Evolutionary conservation across 331 rosid genomes (phyloP).

Genomic region (Erythrophleum ivorense): DNA sequence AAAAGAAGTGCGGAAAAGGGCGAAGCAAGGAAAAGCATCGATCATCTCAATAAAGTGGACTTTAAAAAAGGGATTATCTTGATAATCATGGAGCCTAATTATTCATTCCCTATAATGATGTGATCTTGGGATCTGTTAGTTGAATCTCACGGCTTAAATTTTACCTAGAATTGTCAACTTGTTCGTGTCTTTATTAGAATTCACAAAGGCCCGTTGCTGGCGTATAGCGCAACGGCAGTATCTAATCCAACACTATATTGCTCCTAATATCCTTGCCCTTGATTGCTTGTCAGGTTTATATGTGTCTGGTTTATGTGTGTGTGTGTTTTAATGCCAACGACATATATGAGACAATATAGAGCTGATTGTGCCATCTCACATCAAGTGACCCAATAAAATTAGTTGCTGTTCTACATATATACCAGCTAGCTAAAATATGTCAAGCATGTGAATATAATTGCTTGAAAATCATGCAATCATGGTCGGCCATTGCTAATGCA

Average conservation of each 20-base stretch:
- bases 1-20: neutral
- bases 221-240: slow-evolving; percentile 21
- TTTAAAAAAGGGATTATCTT: slow-evolving; percentile 9
- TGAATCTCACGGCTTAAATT: neutral
- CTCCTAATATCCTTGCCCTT: slow-evolving; percentile 8
- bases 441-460: slow-evolving; percentile 1
- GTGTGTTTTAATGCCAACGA: slow-evolving; percentile 4
- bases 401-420: neutral
- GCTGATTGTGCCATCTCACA: slow-evolving; percentile 31
- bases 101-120: slow-evolving; percentile 32
- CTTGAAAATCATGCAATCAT: slow-evolving; percentile 16
- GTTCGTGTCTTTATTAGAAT: slow-evolving; percentile 32
- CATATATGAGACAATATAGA: slow-evolving; percentile 28
- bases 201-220: slow-evolving; percentile 28
- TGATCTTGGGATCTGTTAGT: slow-evolving; percentile 33
- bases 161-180: slow-evolving; percentile 44
- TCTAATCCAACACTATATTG: slow-evolving; percentile 4
- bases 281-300: slow-evolving; percentile 23
- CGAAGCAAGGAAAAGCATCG: slow-evolving; percentile 8
- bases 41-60: slow-evolving; percentile 25
- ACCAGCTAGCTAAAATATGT: neutral
- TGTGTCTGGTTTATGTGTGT: neutral
- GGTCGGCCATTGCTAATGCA: slow-evolving; percentile 34
- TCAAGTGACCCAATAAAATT: neutral
- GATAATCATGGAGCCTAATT: slow-evolving; percentile 33